These are phyloP conservation scores for Septoria petroselini DNA, from an alignment of 2,329 filamentous ascomycete genomes.

Conservation along the genomic window DNA sequence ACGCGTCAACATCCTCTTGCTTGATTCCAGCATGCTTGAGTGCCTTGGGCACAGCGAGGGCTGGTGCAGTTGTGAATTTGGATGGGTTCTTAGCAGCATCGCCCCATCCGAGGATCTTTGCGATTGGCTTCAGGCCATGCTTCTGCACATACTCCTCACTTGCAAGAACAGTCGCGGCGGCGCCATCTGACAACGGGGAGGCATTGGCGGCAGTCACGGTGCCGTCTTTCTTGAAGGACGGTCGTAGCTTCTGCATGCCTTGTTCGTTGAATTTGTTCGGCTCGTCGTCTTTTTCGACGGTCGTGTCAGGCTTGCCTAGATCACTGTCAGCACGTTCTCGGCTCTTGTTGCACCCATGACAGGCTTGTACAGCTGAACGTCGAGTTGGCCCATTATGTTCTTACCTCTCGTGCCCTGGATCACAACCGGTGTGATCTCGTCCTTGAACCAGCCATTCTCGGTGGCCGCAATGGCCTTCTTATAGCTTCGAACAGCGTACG, in stretches of 20 bases:
- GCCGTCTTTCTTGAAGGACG: slow-evolving; percentile 69
- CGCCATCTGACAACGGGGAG: slow-evolving; percentile 92
- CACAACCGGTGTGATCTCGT: slow-evolving; percentile 86
- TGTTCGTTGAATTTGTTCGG: slow-evolving; percentile 74
- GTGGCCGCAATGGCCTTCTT: slow-evolving; percentile 87
- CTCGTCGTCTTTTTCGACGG: slow-evolving; percentile 85
- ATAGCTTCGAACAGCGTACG: slow-evolving; percentile 93
- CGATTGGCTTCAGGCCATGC: slow-evolving; percentile 84
- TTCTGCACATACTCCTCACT: slow-evolving; percentile 93
- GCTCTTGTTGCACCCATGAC: not conserved
- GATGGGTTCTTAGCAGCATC: slow-evolving; percentile 87
- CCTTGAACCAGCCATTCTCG: slow-evolving; percentile 73
- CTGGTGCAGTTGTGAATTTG: slow-evolving; percentile 93
- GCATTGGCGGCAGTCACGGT: slow-evolving; percentile 96
- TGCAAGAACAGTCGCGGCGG: slow-evolving; percentile 85
- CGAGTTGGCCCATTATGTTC: not conserved
- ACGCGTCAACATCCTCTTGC: slow-evolving; percentile 77
- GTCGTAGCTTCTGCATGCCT: slow-evolving; percentile 57
- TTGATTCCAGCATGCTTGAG: slow-evolving; percentile 87
- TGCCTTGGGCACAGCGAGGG: slow-evolving; percentile 94
- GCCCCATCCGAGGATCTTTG: slow-evolving; percentile 96
- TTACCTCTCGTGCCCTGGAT: slow-evolving; percentile 76
- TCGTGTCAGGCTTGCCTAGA: slow-evolving; percentile 67
- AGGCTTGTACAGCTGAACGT: not conserved
- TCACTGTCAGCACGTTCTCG: not conserved